Evolutionary conservation across 2,329 filamentous ascomycete genomes (phyloP), one percentile per base, ranked within the genome.

Genomic region (Penicillium sp.): DNA sequence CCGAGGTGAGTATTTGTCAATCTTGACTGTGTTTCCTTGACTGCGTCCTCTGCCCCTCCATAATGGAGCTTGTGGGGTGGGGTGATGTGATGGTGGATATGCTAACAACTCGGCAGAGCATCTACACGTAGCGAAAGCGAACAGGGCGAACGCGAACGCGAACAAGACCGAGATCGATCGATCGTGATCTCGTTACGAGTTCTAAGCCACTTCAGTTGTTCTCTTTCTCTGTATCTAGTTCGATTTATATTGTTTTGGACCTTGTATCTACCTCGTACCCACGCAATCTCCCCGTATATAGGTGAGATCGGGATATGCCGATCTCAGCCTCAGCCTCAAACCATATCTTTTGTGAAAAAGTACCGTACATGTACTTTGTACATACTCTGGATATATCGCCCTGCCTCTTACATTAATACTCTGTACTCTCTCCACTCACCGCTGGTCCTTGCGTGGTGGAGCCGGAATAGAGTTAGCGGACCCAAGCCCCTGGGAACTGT

Each of bases 1-100:
- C 93, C 0, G 91, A 97, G 79, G 90, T 82, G 85, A 95, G 57
- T 94, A 13, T 14, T 10, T 14, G 6, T 36, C 14, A n/a, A n/a
- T n/a, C n/a, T n/a, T n/a, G n/a, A n/a, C 33, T 36, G 29, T 33
- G 13, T 31, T 28, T 28, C n/a, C n/a, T n/a, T n/a, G n/a, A n/a
- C n/a, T n/a, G n/a, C 16, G 16, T 28, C 14, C 33, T 28, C 10
- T 28, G 10, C 24, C 24, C 24, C 24, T 28, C 24, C 24, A 28
- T 10, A 28, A 5, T 5, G 24, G 10, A 28, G 34, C 16, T 37
- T 18, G 34, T 10, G 18, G 24, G n/a, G 13, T 48, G 5, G 18
- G 45, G 23, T 14, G 21, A 40, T 48, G 40, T 48, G 33, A 16
- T 24, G 29, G 42, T 47, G 16, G 36, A 49, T 42, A 21, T 48